Percentiles rank a stretch among this genome's conserved stretches.
These are phyloP conservation scores for Pseudoturritis turrita DNA, from an alignment of 345 rosid species.

Conservation along the genomic window DNA sequence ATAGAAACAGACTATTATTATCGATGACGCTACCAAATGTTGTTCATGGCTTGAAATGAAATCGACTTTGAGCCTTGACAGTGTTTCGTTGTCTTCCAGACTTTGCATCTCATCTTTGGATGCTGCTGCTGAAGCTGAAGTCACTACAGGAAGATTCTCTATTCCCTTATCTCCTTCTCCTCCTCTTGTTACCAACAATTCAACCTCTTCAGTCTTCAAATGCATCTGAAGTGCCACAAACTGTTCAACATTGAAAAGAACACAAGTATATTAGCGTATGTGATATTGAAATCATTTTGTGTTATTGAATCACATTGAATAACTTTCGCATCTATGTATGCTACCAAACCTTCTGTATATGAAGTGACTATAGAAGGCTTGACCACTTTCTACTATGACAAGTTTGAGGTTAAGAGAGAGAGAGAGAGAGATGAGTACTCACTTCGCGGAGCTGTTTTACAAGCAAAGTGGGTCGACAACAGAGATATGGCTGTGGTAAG, in stretches of 20 bases:
- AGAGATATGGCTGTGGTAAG: slow-evolving; percentile 74
- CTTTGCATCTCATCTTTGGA: slow-evolving; percentile 42
- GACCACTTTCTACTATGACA: background rate
- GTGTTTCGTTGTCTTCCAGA: slow-evolving; percentile 50
- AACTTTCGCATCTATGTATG: background rate
- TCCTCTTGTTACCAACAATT: slow-evolving; percentile 49
- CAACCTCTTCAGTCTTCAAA: slow-evolving; percentile 68
- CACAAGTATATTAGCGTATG: slow-evolving; percentile 6
- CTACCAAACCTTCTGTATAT: background rate
- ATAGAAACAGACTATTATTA: background rate
- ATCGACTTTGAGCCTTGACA: slow-evolving; percentile 19
- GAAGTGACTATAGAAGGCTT: background rate
- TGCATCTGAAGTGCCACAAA: slow-evolving; percentile 64
- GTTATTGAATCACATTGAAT: background rate
- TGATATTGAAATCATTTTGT: background rate
- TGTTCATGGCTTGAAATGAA: slow-evolving; percentile 31
- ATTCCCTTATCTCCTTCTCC: slow-evolving; percentile 16
- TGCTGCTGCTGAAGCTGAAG: slow-evolving; percentile 23
- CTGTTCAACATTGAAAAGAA: slow-evolving; percentile 34
- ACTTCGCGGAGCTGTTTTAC: slow-evolving; percentile 81
- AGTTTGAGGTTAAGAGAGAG: slow-evolving; percentile 27
- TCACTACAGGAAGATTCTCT: slow-evolving; percentile 12
- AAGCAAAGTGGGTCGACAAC: slow-evolving; percentile 66
- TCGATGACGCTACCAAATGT: slow-evolving; percentile 18
- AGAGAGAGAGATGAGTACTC: slow-evolving; percentile 36